Percentiles rank a stretch among this genome's conserved stretches.
phyloP scores from a whole-genome alignment of 352 stramenopile species.

The Pythium insidiosum region DNA sequence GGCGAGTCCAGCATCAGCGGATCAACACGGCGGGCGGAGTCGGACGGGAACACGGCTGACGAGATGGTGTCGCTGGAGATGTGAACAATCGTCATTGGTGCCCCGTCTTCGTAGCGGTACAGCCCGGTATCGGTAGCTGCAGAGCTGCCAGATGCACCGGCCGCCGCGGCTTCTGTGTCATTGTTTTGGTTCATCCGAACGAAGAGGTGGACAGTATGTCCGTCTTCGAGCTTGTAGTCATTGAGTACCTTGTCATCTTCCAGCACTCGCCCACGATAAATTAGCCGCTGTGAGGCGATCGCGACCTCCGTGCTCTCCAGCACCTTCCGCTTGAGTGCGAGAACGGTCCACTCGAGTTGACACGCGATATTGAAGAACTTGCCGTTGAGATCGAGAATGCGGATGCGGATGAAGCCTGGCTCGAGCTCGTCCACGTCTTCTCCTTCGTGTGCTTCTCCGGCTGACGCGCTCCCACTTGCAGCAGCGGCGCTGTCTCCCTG shows the following conservation, averaged over 20 bases:
- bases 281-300: slow-evolving; percentile 75
- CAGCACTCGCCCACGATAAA: slow-evolving; percentile 87
- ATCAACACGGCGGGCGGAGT: slow-evolving; percentile 73
- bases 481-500: no score
- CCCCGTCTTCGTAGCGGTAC: slow-evolving; percentile 10
- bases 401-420: slow-evolving; percentile 42
- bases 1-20: slow-evolving; percentile 81
- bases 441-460: not conserved
- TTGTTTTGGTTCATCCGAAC: slow-evolving; percentile 56
- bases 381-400: slow-evolving; percentile 79
- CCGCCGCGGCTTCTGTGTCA: slow-evolving; percentile 35
- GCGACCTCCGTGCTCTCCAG: slow-evolving; percentile 65
- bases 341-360: slow-evolving; percentile 53
- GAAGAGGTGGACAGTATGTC: slow-evolving; percentile 89
- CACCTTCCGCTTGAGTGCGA: slow-evolving; percentile 62
- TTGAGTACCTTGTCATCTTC: slow-evolving; percentile 66
- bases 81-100: slow-evolving; percentile 68
- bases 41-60: slow-evolving; percentile 78
- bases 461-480: no score
- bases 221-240: slow-evolving; percentile 87
- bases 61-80: slow-evolving; percentile 77
- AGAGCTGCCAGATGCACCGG: not conserved
- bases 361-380: slow-evolving; percentile 80
- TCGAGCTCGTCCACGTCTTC: slow-evolving; percentile 7
- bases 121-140: slow-evolving; percentile 11